phyloP scores from a whole-genome alignment of 140 eudicot genomes.

The Ambrosia hybrid region DNA sequence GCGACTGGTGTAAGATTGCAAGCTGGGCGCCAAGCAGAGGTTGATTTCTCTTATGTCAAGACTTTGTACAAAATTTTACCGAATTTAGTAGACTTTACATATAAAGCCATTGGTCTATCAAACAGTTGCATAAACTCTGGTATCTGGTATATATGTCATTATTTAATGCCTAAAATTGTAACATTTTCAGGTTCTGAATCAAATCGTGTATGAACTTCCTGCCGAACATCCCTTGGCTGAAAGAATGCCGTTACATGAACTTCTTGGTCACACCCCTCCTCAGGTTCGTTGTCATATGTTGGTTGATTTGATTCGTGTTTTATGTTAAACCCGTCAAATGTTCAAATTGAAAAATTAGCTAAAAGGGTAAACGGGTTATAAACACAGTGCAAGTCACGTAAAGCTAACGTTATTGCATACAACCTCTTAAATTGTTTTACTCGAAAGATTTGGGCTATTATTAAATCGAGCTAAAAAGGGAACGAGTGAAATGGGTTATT shows the following conservation, averaged over 20 bases:
- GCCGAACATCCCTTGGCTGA: constrained; percentile 96
- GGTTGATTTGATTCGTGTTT: neutral
- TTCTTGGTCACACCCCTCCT: constrained; percentile 98
- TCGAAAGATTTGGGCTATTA: too few species aligned
- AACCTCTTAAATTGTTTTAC: too few species aligned
- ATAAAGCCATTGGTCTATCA: neutral
- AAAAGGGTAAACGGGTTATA: neutral
- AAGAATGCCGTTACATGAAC: constrained; percentile 92
- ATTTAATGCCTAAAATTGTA: neutral
- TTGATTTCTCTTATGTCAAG: constrained; percentile 9
- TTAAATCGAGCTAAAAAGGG: neutral
- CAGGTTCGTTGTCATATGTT: constrained; percentile 53
- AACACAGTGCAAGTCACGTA: too few species aligned
- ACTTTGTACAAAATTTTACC: too few species aligned
- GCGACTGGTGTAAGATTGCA: constrained; percentile 96
- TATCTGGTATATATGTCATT: neutral
- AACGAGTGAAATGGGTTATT: neutral
- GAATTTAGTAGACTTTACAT: neutral
- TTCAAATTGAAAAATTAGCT: neutral
- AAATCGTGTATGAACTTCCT: constrained; percentile 90
- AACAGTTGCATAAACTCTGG: neutral
- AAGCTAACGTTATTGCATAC: too few species aligned
- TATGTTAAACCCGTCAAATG: neutral
- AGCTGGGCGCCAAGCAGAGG: constrained; percentile 99
- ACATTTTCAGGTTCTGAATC: constrained; percentile 72